Conservation (phyloP, 2,329 filamentous ascomycete species). For the Exophiala viscosa region DNA sequence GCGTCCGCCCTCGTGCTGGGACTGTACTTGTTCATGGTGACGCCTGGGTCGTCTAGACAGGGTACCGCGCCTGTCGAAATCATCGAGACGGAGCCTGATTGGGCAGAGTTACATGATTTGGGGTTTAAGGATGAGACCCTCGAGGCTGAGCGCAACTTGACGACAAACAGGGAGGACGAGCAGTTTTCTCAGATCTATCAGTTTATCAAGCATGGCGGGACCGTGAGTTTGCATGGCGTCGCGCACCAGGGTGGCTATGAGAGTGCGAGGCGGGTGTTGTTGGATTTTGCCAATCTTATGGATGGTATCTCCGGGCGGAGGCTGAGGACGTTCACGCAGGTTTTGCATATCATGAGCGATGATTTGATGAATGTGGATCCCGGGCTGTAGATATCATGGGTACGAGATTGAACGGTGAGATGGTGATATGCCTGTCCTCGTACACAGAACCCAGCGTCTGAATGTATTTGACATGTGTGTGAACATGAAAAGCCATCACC, state of each 20-base stretch:
- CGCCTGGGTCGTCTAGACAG: slow-evolving; percentile 30
- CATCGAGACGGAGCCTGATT: slow-evolving; percentile 48
- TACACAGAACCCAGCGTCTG: no score
- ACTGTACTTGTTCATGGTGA: slow-evolving; percentile 50
- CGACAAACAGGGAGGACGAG: slow-evolving; percentile 26
- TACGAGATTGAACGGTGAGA: no score
- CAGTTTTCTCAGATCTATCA: slow-evolving; percentile 16
- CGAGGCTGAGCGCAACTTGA: slow-evolving; percentile 31
- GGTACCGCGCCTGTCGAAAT: slow-evolving; percentile 39
- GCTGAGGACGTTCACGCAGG: slow-evolving; percentile 48
- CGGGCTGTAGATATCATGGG: slow-evolving; percentile 1
- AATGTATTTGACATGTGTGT: no score
- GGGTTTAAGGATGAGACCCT: slow-evolving; percentile 19
- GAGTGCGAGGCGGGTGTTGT: slow-evolving; percentile 48
- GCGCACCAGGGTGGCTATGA: slow-evolving; percentile 50
- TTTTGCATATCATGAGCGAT: slow-evolving; percentile 55
- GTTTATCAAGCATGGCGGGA: slow-evolving; percentile 50
- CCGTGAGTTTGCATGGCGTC: slow-evolving; percentile 47
- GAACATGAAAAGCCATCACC: no score
- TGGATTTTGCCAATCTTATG: slow-evolving; percentile 52
- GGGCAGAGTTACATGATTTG: slow-evolving; percentile 38
- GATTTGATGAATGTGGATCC: slow-evolving; percentile 27
- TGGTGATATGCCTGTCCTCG: no score
- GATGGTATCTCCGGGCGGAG: slow-evolving; percentile 53
- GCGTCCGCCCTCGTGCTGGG: slow-evolving; percentile 51